Evolutionary conservation across 768 basidiomycete genomes (phyloP), one percentile per base, ranked within the genome.

Genomic region (Phylloporus arenicola): DNA sequence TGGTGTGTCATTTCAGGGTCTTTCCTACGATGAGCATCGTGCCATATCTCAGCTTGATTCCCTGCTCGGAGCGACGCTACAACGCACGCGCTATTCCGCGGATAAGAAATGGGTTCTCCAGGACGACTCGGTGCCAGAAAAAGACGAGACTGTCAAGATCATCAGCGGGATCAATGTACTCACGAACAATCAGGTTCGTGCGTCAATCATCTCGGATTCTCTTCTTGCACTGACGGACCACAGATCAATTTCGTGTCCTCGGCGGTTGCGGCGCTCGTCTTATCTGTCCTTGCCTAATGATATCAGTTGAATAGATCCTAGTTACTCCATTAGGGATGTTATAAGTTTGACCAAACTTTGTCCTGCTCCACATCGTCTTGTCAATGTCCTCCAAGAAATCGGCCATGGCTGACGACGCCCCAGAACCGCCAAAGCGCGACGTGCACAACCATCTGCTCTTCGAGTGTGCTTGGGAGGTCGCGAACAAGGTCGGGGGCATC

Each of bases 401-500:
- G 43, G 29, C 3, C 45, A 66, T 64, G 63, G 54, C 57, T 45
- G 63, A 65, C 17, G 57, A 44, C 6, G 19, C 34, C 9, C 12
- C 38, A 42, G 63, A 68, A 19, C 31, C 59, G 1, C 51, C 61
- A 25, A 75, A 74, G 53, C 86, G 90, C 72, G 87, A 90, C 69
- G 81, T 89, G 44, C 82, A 81, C 63, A 80, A 84, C 57, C 81
- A 89, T 42, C 62, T 91, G 30, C 86, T 96, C 64, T 96, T 96
- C 64, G 93, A 96, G 66, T 91, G 87, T 68, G 93, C 93, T 30
- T 97, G 94, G 94, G 94, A 96, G 73, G 94, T 96, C 61, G 93
- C 88, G 30, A 96, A 97, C 81, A 97, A 96, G 72, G 94, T 97
- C 69, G 95, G 94, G 59, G 95, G 95, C 54, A 97, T 97, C 71